Percentiles rank a stretch among this genome's conserved stretches.
These are phyloP conservation scores for Umbelopsis isabellina DNA, from an alignment of 192 early-diverging fungal species.

Conservation along the genomic window DNA sequence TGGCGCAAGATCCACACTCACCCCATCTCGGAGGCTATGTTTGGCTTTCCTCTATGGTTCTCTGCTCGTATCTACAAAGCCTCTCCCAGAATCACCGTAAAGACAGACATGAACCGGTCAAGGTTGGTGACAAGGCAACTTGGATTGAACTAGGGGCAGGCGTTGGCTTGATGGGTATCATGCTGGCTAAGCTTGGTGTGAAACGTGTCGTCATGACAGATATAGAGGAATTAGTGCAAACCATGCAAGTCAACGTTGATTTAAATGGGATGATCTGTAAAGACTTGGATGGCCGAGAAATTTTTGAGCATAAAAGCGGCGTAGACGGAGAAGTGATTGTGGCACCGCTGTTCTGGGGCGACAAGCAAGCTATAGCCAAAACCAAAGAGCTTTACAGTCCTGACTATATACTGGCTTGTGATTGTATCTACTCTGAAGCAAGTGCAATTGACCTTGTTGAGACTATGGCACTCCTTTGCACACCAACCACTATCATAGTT, in stretches of 20 bases:
- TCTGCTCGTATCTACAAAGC: constrained; percentile 39
- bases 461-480: constrained; percentile 37
- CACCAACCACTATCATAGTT: constrained; percentile 31
- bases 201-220: constrained; percentile 40
- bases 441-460: constrained; percentile 41
- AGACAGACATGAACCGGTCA: constrained; percentile 31
- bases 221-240: constrained; percentile 35
- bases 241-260: constrained; percentile 40
- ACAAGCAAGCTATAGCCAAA: constrained; percentile 25
- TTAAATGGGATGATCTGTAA: constrained; percentile 26
- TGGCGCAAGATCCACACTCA: constrained; percentile 45
- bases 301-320: background rate
- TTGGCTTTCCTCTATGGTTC: constrained; percentile 41
- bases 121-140: constrained; percentile 26
- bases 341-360: constrained; percentile 40
- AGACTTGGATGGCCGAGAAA: constrained; percentile 31
- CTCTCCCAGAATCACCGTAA: constrained; percentile 13
- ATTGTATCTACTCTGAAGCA: constrained; percentile 49
- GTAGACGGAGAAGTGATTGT: constrained; percentile 23
- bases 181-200: constrained; percentile 39
- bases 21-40: constrained; percentile 44
- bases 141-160: constrained; percentile 50
- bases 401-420: constrained; percentile 44
- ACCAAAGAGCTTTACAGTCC: constrained; percentile 26
- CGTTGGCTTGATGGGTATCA: constrained; percentile 43